These are phyloP conservation scores for Clavariopsis aquatica DNA, from an alignment of 495 filamentous ascomycete genomes.

Conservation along the genomic window DNA sequence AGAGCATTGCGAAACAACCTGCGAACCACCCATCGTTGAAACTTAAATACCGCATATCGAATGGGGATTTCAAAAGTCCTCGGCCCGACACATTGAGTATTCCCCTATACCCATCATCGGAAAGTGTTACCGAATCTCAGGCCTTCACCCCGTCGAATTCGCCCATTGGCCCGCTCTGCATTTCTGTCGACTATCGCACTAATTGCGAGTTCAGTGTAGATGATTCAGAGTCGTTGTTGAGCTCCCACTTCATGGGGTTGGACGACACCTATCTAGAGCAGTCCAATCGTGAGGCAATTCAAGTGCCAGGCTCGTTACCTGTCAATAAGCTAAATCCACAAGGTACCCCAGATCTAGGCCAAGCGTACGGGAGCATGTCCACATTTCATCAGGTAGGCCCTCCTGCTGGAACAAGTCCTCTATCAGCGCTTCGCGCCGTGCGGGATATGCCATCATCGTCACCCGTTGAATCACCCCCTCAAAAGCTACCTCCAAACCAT, in stretches of 20 bases:
- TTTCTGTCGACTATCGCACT: constrained; percentile 78
- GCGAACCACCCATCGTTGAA: constrained; percentile 67
- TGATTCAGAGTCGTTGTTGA: constrained; percentile 84
- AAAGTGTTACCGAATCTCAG: constrained; percentile 71
- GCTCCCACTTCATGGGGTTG: constrained; percentile 91
- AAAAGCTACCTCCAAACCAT: constrained; percentile 60
- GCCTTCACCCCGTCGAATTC: constrained; percentile 78
- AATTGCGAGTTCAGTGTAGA: constrained; percentile 90
- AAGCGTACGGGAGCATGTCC: constrained; percentile 88
- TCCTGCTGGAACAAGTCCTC: constrained; percentile 75
- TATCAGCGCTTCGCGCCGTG: constrained; percentile 77
- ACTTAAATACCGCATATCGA: constrained; percentile 76
- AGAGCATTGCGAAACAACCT: constrained; percentile 63
- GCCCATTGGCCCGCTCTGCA: constrained; percentile 79
- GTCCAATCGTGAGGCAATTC: constrained; percentile 40
- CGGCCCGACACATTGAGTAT: constrained; percentile 64
- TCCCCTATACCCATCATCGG: constrained; percentile 68
- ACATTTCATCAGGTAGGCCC: constrained; percentile 85
- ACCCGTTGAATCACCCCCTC: constrained; percentile 60
- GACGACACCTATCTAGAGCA: constrained; percentile 77
- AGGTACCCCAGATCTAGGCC: constrained; percentile 64
- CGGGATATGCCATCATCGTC: constrained; percentile 55
- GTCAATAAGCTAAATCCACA: constrained; percentile 40
- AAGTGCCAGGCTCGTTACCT: constrained; percentile 78
- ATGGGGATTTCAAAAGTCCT: constrained; percentile 54